A percentile compares a stretch with the other conserved stretches of the same genome.
Evolutionary conservation across 306 rosid species (phyloP).

Genomic region (Trifolium fragiferum): DNA sequence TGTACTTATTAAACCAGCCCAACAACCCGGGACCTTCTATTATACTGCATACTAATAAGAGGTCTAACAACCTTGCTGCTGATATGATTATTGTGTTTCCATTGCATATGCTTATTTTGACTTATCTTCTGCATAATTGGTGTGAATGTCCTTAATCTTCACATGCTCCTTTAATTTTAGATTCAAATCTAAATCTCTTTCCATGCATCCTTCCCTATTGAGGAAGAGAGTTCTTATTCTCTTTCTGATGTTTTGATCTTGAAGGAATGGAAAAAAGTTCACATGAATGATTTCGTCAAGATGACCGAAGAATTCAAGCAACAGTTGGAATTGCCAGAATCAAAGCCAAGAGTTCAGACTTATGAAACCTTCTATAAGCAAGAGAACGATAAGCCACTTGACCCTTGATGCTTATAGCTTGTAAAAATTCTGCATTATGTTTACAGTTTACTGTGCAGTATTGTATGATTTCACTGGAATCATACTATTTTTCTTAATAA

Average conservation of each 20-base stretch:
- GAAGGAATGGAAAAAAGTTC: conserved; percentile 77
- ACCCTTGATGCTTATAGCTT: conserved; percentile 44
- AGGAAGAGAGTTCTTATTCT: conserved; percentile 9
- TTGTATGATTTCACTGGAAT: conserved; percentile 31
- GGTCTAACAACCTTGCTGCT: no score
- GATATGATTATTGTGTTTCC: background rate
- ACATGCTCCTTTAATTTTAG: background rate
- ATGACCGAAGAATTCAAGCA: conserved; percentile 67
- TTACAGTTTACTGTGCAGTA: conserved; percentile 29
- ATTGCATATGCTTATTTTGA: background rate
- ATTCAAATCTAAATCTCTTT: conserved; percentile 12
- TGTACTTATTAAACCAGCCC: no score
- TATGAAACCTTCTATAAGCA: conserved; percentile 67
- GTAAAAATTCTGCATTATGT: conserved; percentile 33
- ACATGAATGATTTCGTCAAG: conserved; percentile 70
- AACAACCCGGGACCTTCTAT: no score
- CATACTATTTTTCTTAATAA: conserved; percentile 18
- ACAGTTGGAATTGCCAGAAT: conserved; percentile 70
- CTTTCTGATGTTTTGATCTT: conserved; percentile 34
- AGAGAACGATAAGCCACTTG: conserved; percentile 47
- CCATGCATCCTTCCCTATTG: conserved; percentile 2
- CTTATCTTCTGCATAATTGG: background rate
- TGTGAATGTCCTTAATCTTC: conserved; percentile 7
- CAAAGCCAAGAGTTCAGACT: conserved; percentile 77
- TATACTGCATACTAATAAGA: no score